Conservation (phyloP, 805 yeast genomes). For the Wickerhamiella azyma region DNA sequence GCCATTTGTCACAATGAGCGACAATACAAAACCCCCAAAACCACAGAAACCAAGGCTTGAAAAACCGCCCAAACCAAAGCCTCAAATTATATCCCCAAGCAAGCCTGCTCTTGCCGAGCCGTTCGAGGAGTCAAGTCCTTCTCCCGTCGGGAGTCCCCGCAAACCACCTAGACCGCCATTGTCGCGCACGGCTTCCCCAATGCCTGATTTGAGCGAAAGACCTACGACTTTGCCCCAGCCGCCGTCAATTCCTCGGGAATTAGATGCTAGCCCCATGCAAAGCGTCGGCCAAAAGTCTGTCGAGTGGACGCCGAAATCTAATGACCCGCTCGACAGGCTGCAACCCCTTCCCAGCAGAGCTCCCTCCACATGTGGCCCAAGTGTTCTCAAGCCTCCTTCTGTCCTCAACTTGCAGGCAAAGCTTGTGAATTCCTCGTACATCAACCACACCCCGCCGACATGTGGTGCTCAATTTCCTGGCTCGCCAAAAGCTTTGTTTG, state of each 20-base stretch:
- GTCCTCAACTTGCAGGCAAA: neutral
- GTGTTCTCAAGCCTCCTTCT: neutral
- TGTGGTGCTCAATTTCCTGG: neutral
- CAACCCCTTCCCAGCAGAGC: neutral
- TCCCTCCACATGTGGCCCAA: neutral
- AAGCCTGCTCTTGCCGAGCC: neutral
- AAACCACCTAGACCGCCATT: slow-evolving; percentile 2
- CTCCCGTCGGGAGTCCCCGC: neutral
- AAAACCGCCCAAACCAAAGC: neutral
- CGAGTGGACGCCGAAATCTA: neutral
- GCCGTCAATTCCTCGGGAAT: neutral
- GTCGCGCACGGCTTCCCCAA: slow-evolving; percentile 1
- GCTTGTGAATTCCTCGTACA: neutral
- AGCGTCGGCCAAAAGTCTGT: neutral
- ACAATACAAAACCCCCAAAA: neutral
- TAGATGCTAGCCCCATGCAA: neutral
- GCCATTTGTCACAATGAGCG: neutral
- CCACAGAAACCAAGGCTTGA: slow-evolving; percentile 2
- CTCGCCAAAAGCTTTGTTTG: neutral
- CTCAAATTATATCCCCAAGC: neutral
- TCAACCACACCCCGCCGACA: neutral
- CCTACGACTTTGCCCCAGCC: neutral
- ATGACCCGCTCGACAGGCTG: neutral
- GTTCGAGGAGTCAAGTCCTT: neutral
- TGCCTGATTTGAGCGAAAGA: neutral